Base-by-base conservation (phyloP, 306 rosid species). In the Astragalus glycyphyllos region DNA sequence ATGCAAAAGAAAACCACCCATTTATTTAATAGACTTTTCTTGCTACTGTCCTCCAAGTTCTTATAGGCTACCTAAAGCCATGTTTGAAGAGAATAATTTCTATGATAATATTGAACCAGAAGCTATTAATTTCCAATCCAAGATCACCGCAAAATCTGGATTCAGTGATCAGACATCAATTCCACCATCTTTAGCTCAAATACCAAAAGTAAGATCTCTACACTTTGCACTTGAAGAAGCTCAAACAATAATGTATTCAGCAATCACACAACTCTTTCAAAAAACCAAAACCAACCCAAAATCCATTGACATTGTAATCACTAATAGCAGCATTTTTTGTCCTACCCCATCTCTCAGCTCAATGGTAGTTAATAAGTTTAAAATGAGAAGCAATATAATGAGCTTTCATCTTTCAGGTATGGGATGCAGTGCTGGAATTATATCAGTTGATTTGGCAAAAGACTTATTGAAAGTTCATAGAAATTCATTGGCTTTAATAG, bases 351-450 rank as follows among this genome's bases (percentile, higher is more conserved):
- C 83, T 16, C 83, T 85, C 5, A 74, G 82, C 45, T 55, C 86
- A 26, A 77, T 83, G 85, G 70, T 88, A 32, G 73, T 85, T 37
- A 85, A 83, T 68, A 84, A 72, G 59, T 88, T 83, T 75, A 77
- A 62, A 61, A 80, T 88, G 86, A 77, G 88, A 16, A 86, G 81
- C 63, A 60, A 82, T 68, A 81, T 85, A 56, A 77, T 74, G 78
- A 88, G 83, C 45, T 88, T 83, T 68, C 68, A 84, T 58, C 77
- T 88, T 38, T 82, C 90, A 10, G 94, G 90, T 8, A 88, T 85
- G 90, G 94, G 94, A 37, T 88, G 90, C 29, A 88, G 94, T 41
- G 94, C 94, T 8, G 90, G 90, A 34, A 15, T 85, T 1, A 74
- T 85, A 65, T 55, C 94, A 2, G 72, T 80, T 38, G 75, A 81